phyloP scores from a whole-genome alignment of 352 stramenopile genomes.

The Globisporangium alternatum region DNA sequence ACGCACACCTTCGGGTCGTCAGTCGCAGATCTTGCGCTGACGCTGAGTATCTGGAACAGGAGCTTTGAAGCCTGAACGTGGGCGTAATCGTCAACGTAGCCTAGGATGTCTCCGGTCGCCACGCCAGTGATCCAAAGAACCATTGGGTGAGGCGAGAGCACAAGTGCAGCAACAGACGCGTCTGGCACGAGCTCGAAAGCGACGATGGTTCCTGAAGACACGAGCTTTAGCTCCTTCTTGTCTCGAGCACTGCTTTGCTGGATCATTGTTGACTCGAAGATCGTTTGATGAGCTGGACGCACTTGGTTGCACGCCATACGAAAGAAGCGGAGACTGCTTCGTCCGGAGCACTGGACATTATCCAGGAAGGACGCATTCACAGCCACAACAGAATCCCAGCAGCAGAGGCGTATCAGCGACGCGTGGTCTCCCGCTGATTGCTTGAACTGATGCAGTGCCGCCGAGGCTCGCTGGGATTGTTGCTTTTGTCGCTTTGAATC shows the following conservation, averaged over 20 bases:
- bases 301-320: constrained; percentile 14
- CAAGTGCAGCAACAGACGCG: background rate
- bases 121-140: constrained; percentile 3
- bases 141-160: constrained; percentile 1
- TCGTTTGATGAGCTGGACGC: constrained; percentile 18
- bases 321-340: constrained; percentile 26
- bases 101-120: background rate
- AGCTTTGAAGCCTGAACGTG: background rate
- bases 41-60: background rate
- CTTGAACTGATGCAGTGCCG: constrained; percentile 7
- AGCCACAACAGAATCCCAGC: constrained; percentile 25
- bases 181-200: constrained; percentile 8
- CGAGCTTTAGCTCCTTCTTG: background rate
- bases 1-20: background rate
- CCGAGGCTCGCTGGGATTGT: background rate
- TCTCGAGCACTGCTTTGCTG: background rate
- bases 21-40: background rate
- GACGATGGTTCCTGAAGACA: background rate
- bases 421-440: background rate
- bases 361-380: constrained; percentile 25
- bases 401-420: constrained; percentile 15
- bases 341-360: constrained; percentile 13
- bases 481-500: background rate
- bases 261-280: constrained; percentile 2
- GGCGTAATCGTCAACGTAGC: constrained; percentile 3